Evolutionary conservation across 2,329 filamentous ascomycete species (phyloP), one percentile per base, ranked within the genome.

Genomic region (Gyromitra esculenta): DNA sequence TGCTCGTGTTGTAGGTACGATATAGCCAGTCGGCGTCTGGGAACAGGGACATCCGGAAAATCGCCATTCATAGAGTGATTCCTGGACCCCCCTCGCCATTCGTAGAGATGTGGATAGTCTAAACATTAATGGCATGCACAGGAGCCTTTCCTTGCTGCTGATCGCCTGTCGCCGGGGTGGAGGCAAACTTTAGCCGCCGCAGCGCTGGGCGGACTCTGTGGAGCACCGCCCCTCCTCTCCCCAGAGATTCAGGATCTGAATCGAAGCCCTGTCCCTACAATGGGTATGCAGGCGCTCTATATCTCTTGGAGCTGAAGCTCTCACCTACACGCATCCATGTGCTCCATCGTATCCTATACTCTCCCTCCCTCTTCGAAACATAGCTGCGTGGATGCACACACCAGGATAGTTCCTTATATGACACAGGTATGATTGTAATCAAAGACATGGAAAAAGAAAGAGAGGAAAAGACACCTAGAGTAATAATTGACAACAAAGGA

Each of bases 131-230:
- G 41, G 9, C 45, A 54, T 69, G 60, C 43, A 62, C 60, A 43
- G 66, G 68, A 21, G 21, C 31, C 41, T 56, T 77, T 57, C 70
- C 64, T 60, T 75, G 70, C 57, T 64, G 66, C 59, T 68, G 72
- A 69, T 74, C 64, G 57, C 56, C n/a, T 63, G 52, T 48, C 62
- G 54, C 37, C 57, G 8, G 52, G 50, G 43, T 43, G 18, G 37
- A 73, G 70, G 41, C 52, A 52, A 73, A 69, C 39, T 70, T 77
- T 77, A 77, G 71, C 75, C 75, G 70, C 57, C 48, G 45, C 31
- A 45, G 35, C 69, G 50, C 48, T 64, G 71, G 52, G 65, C 45
- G 52, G 21, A 31, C 48, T 54, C 54, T 64, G 37, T 48, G 15
- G 52, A 75, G 50, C 48, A 43, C 18, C n/a, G 15, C 62, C 31